Evolutionary conservation across 352 stramenopile species (phyloP), one percentile per base, ranked within the genome.

Genomic region (Elongisporangium anandrum): DNA sequence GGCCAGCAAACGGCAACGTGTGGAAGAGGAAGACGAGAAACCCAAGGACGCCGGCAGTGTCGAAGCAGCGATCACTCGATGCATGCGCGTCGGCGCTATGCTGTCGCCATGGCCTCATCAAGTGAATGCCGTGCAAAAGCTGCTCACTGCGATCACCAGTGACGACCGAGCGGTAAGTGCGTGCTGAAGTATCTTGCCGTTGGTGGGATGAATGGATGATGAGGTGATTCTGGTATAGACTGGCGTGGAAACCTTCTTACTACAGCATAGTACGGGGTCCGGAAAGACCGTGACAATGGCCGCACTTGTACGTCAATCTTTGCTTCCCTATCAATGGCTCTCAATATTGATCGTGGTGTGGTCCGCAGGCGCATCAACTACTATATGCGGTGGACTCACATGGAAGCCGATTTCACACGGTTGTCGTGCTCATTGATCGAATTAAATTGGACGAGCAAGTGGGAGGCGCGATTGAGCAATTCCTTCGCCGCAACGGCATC

Each of bases 401-500:
- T 2, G 62, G 52, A 0, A 52, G 68, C 17, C 79, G 79, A 41
- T 94, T 92, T 60, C 82, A 93, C 65, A 92, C 85, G 3, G 61
- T 94, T 12, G 66, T 94, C 45, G 69, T 94, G 63, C 62, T 94
- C 50, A 69, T 91, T 48, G 85, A 94, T 48, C 79, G 85, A 48
- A 82, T 94, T n/a, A 92, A 92, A 51, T 66, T 94, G 50, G 84
- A 94, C 52, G 78, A 92, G 24, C 85, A 94, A 52, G 80, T 93
- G 20, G 83, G 85, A 24, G 74, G 79, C 52, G 81, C 66, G 3
- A 81, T 94, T 45, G 77, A 92, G 69, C 59, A n/a, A 8, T 94
- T 81, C 61, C 59, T 94, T 26, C 74, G 66, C 7, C 85, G 75
- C 41, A 94, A 94, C 41, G 83, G 85, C 17, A 64, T 94, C 23